Evolutionary conservation across 139 green algal species (phyloP).

Genomic region (Coccomyxa sp.): DNA sequence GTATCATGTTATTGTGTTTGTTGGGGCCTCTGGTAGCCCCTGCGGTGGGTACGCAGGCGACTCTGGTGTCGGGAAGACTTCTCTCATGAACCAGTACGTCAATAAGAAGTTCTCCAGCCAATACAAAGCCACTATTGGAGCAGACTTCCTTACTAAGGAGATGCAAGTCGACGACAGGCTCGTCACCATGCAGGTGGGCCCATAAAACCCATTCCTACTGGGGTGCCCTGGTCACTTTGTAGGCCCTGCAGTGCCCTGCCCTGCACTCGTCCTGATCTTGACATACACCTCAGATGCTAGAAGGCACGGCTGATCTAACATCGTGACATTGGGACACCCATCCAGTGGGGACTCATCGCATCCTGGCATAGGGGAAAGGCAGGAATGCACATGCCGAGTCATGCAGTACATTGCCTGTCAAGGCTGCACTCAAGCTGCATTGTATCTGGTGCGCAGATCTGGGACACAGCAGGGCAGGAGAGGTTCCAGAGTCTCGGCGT

Average conservation of each 20-base stretch:
- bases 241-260: too few relatives aligned
- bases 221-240: too few relatives aligned
- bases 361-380: too few relatives aligned
- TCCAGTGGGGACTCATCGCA: too few relatives aligned
- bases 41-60: too few relatives aligned
- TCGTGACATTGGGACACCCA: neutral
- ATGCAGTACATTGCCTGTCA: too few relatives aligned
- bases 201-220: neutral
- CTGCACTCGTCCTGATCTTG: constrained; percentile 1
- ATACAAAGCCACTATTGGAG: constrained; percentile 99
- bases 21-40: neutral
- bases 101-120: constrained; percentile 98
- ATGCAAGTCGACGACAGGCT: constrained; percentile 95
- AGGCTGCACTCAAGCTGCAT: too few relatives aligned
- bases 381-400: too few relatives aligned
- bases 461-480: constrained; percentile 98
- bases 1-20: neutral
- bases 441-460: constrained; percentile 88
- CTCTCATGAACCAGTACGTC: constrained; percentile 99
- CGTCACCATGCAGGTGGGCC: constrained; percentile 90
- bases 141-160: constrained; percentile 99
- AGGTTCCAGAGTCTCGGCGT: constrained; percentile 96
- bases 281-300: neutral
- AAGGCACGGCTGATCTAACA: neutral
- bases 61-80: constrained; percentile 95